Evolutionary conservation across 2,329 filamentous ascomycete genomes (phyloP), one percentile per base, ranked within the genome.

Genomic region (Cytospora piceicola): DNA sequence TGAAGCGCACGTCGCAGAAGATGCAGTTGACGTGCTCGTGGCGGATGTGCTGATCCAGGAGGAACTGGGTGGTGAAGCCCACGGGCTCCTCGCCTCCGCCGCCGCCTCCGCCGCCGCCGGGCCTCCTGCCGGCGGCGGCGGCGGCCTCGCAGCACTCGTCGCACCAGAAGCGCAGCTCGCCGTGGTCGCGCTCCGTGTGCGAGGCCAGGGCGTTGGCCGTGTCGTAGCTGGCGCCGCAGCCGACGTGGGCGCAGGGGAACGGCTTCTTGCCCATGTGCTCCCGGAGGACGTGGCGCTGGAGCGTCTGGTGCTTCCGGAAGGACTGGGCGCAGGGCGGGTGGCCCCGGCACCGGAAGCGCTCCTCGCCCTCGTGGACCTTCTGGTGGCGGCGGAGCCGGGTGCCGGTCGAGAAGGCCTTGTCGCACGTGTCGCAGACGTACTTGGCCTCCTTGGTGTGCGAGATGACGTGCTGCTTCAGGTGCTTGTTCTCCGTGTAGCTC

Each of bases 231-330:
- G 85, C 84, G 0, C 79, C 77, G 72, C 94, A 97, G 54, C 72
- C 75, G 20, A 72, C 72, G 65, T 89, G 82, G 1, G 82, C 80
- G 75, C 94, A 98, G 6, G 83, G 82, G 72, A 88, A 96, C 0
- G 92, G 88, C 55, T 89, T 87, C 66, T 90, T 78, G 32, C 89
- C 82, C 49, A 94, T 79, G 75, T 98, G 94, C 15, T 88, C 89
- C 12, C 87, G 86, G 62, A 89, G 87, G 69, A 97, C 86, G 75
- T 98, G 94, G 60, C 91, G 89, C 74, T 94, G 88, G 20, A 97
- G 83, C 0, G 93, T 96, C 70, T 93, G 88, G 74, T 93, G 90
- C 77, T 97, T 97, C 68, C 94, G 87, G 76, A 97, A 98, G 24
- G 87, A 88, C 77, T 92, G 86, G 22, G 85, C 84, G 77, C 93